These are phyloP conservation scores for Geotrichum siamense DNA, from an alignment of 1,139 yeast genomes.

Conservation along the genomic window DNA sequence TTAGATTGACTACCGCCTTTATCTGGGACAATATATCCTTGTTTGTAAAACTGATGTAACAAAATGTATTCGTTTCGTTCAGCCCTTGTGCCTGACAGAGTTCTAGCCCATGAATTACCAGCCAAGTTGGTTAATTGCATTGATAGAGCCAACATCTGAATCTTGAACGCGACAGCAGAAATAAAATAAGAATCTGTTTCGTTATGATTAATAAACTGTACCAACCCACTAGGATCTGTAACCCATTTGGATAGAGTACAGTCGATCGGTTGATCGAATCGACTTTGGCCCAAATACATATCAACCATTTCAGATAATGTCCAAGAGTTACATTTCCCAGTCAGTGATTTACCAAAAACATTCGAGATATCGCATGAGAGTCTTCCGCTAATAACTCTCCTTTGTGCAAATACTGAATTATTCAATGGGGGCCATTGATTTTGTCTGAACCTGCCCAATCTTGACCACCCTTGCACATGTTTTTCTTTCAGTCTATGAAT, in stretches of 20 bases:
- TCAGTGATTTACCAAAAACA: constrained; percentile 90
- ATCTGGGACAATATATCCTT: constrained; percentile 83
- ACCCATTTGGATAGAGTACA: constrained; percentile 46
- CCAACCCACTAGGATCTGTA: constrained; percentile 59
- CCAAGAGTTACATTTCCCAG: constrained; percentile 94
- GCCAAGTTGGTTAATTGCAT: constrained; percentile 90
- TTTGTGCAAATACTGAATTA: constrained; percentile 42
- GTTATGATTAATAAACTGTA: constrained; percentile 68
- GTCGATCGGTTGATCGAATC: constrained; percentile 68
- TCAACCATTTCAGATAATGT: constrained; percentile 86
- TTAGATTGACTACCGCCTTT: constrained; percentile 38
- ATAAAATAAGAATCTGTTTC: constrained; percentile 55
- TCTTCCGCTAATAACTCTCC: constrained; percentile 79
- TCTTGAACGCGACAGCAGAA: constrained; percentile 70
- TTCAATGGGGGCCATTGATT: constrained; percentile 59
- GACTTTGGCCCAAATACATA: constrained; percentile 55
- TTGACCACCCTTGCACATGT: constrained; percentile 67
- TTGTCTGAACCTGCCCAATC: constrained; percentile 76
- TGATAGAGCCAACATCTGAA: constrained; percentile 81
- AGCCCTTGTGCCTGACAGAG: constrained; percentile 91
- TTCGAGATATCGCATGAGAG: constrained; percentile 87
- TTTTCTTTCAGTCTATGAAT: constrained; percentile 75
- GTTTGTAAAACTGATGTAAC: constrained; percentile 81
- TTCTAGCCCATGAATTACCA: constrained; percentile 96
- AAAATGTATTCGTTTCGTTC: constrained; percentile 93